Evolutionary conservation across 192 early-diverging fungal genomes (phyloP).

Genomic region (Podila clonocystis): DNA sequence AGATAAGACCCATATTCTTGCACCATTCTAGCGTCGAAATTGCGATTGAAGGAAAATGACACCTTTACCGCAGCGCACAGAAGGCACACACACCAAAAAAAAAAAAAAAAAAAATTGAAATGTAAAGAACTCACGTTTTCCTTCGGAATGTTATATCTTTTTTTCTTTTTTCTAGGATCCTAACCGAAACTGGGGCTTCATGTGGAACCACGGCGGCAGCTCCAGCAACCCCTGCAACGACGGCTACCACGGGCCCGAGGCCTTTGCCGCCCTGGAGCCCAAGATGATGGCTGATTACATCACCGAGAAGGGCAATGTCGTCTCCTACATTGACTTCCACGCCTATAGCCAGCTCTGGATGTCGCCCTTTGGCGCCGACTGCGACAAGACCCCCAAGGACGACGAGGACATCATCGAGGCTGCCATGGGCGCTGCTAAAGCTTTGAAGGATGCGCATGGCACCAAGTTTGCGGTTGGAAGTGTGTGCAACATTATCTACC

Average conservation of each 20-base stretch:
- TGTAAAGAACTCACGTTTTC: not conserved
- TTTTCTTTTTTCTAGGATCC: slow-evolving; percentile 43
- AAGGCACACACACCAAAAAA: not conserved
- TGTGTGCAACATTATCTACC: slow-evolving; percentile 71
- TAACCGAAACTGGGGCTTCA: slow-evolving; percentile 72
- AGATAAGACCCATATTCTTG: not conserved
- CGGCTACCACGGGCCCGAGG: slow-evolving; percentile 58
- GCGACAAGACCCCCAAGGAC: slow-evolving; percentile 59
- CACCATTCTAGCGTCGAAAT: not conserved
- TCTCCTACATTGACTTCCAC: slow-evolving; percentile 69
- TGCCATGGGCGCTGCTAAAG: slow-evolving; percentile 57
- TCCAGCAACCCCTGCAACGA: slow-evolving; percentile 69
- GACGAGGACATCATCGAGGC: slow-evolving; percentile 55
- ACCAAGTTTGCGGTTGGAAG: slow-evolving; percentile 65
- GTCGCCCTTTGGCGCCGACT: slow-evolving; percentile 69
- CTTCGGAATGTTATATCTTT: not conserved
- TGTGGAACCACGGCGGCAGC: slow-evolving; percentile 63
- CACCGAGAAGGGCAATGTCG: slow-evolving; percentile 36
- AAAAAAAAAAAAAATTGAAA: not conserved
- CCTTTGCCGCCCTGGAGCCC: slow-evolving; percentile 64
- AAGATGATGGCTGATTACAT: slow-evolving; percentile 65
- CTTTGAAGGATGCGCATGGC: slow-evolving; percentile 66
- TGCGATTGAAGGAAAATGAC: not conserved
- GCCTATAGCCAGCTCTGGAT: slow-evolving; percentile 71
- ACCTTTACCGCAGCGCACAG: not conserved